Base-by-base conservation (phyloP, 2,329 filamentous ascomycete species). In the Aspergillus sp. region DNA sequence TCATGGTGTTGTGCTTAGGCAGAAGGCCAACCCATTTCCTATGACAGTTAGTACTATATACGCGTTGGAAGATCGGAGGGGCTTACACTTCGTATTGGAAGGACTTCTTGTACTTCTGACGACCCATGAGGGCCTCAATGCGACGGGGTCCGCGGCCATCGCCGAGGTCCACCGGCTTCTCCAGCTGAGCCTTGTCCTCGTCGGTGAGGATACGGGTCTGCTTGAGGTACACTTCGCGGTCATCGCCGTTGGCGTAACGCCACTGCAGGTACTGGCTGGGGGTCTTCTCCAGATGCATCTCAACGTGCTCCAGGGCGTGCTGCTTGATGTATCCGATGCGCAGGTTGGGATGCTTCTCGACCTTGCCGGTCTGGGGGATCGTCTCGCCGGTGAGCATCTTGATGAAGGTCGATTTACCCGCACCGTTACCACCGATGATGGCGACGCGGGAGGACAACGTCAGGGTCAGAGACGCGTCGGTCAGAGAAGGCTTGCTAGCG, bases 241-340 rank as follows among this genome's bases (percentile, higher is more conserved):
- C 94, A 63, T 97, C 94, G 67, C 94, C 94, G 67, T 97, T 90
- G 65, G 90, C 90, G 70, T 97, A 99, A 65, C 94, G 89, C 94
- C 94, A 99, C 76, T 97, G 94, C 32, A 99, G 82, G 69, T 99
- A 99, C 76, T 99, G 94, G 72, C 96, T 97, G 38, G 94, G 94
- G 0, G 94, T 99, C 84, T 99, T 99, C 76, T 99, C 94, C 63
- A 97, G 80, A 69, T 99, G 94, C 93, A 96, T 96, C 77, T 99
- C 93, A 10, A 99, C 94, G 83, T 99, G 94, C 80, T 99, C 94
- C 11, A 99, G 82, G 42, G 94, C 94, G 74, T 99, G 94, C 79
- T 99, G 94, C 79, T 97, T 97, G 79, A 99, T 97, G 79, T 99
- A 99, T 50, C 94, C 94, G 65, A 99, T 96, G 81, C 94, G 92